These are phyloP conservation scores for Tolypocladium album DNA, from an alignment of 2,329 filamentous ascomycete genomes.

Conservation along the genomic window DNA sequence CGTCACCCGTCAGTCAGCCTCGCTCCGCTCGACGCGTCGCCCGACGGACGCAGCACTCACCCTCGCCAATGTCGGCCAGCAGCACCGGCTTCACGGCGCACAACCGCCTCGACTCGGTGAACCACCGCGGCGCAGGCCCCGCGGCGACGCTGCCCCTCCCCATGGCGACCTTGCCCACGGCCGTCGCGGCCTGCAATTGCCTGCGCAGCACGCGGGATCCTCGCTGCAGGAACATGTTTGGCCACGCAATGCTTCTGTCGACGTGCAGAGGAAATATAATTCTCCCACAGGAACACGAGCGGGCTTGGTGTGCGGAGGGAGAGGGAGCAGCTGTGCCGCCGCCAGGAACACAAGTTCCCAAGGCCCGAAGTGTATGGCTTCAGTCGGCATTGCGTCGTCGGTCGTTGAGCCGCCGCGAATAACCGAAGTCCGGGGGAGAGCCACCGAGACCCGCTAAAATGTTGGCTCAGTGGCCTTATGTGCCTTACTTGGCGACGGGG, in stretches of 20 bases:
- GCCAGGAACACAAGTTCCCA: neutral
- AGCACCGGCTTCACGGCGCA: slow-evolving; percentile 66
- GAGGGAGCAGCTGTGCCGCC: neutral
- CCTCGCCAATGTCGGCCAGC: slow-evolving; percentile 79
- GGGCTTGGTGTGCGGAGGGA: neutral
- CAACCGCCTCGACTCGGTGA: slow-evolving; percentile 38
- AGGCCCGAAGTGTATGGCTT: slow-evolving; percentile 14
- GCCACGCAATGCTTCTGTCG: neutral
- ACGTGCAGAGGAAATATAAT: neutral
- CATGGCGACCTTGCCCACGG: slow-evolving; percentile 23
- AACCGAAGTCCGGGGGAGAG: slow-evolving; percentile 14
- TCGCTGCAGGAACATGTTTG: slow-evolving; percentile 43
- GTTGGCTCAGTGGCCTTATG: neutral
- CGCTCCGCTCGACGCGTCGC: neutral
- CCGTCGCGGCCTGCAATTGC: slow-evolving; percentile 37
- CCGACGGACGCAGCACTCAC: slow-evolving; percentile 27
- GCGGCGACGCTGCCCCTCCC: slow-evolving; percentile 13
- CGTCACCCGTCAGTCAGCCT: slow-evolving; percentile 1
- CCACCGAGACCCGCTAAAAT: neutral
- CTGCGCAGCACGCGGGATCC: slow-evolving; percentile 37
- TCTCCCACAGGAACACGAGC: neutral
- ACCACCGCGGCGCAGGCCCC: slow-evolving; percentile 28
- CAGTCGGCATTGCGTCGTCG: slow-evolving; percentile 23
- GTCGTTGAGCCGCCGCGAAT: slow-evolving; percentile 21
- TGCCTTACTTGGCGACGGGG: neutral